Conservation (phyloP, 1,284 basidiomycete species). For the Blastosporella zonata region DNA sequence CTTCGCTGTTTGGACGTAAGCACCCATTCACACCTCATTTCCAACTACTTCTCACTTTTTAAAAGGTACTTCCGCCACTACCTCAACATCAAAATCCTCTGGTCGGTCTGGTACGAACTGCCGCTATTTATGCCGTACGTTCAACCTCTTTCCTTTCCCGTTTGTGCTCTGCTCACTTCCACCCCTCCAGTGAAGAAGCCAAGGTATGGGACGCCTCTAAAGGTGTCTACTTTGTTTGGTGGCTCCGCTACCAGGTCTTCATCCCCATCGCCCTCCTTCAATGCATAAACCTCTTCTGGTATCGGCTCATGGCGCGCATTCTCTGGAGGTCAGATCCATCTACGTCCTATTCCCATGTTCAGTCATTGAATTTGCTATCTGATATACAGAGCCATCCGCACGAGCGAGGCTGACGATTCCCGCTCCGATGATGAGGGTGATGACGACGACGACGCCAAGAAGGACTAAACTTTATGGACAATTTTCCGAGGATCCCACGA, state of each 20-base stretch:
- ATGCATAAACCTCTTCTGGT: conserved; percentile 89
- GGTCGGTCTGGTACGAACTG: conserved; percentile 84
- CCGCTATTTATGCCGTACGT: conserved; percentile 71
- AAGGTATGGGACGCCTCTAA: conserved; percentile 61
- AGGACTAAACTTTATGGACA: conserved; percentile 23
- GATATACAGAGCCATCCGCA: conserved; percentile 41
- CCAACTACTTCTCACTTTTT: not conserved
- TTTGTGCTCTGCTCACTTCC: not conserved
- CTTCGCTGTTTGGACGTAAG: conserved; percentile 80
- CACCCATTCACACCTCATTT: conserved; percentile 18
- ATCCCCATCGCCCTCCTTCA: conserved; percentile 73
- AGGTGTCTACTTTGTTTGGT: conserved; percentile 71
- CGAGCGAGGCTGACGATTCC: conserved; percentile 35
- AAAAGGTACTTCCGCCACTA: conserved; percentile 94
- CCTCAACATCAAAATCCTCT: conserved; percentile 85
- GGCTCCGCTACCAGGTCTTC: conserved; percentile 86
- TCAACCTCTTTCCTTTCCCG: not conserved
- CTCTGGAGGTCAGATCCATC: conserved; percentile 41
- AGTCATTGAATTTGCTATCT: conserved; percentile 5
- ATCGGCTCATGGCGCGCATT: conserved; percentile 77
- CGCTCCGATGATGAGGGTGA: conserved; percentile 73
- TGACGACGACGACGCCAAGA: conserved; percentile 38
- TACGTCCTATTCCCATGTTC: not conserved
- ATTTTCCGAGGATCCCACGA: too few relatives aligned
- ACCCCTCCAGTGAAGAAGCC: conserved; percentile 44